Evolutionary conservation across 2,329 filamentous ascomycete species (phyloP).

Genomic region (Madurella mycetomatis): DNA sequence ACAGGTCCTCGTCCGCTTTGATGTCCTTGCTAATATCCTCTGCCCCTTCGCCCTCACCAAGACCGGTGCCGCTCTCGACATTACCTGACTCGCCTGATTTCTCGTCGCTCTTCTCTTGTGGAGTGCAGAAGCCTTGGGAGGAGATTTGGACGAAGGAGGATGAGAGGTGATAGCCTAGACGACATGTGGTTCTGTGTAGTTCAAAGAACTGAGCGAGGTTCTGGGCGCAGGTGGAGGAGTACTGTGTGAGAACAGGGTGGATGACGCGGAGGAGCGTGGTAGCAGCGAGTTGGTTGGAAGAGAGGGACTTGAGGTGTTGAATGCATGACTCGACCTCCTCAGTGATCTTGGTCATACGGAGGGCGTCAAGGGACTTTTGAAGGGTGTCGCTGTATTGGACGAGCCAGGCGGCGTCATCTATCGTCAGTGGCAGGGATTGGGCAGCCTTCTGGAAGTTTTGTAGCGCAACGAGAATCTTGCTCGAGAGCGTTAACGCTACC

Average conservation of each 20-base stretch:
- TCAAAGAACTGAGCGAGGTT: conserved; percentile 54
- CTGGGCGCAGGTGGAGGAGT: conserved; percentile 56
- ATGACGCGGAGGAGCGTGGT: conserved; percentile 57
- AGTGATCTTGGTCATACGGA: conserved; percentile 56
- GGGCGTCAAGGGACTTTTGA: conserved; percentile 49
- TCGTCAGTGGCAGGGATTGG: conserved; percentile 50
- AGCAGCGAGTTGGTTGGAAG: conserved; percentile 39
- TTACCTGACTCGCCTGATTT: conserved; percentile 69
- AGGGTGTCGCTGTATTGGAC: conserved; percentile 51
- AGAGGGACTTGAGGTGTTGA: conserved; percentile 32
- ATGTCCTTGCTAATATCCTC: conserved; percentile 99
- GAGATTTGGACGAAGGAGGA: conserved; percentile 76
- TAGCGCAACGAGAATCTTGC: conserved; percentile 73
- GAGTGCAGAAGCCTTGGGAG: conserved; percentile 85
- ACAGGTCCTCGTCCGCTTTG: conserved; percentile 85
- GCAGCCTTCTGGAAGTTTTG: conserved; percentile 63
- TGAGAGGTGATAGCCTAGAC: conserved; percentile 69
- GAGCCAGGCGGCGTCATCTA: conserved; percentile 62
- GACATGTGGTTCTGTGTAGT: conserved; percentile 67
- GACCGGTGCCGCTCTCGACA: conserved; percentile 83
- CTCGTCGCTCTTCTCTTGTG: conserved; percentile 72
- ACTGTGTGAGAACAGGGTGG: conserved; percentile 71
- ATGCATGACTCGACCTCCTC: conserved; percentile 37
- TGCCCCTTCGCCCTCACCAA: conserved; percentile 90
- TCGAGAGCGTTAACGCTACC: conserved; percentile 60